A percentile compares a stretch with the other conserved stretches of the same genome.
These are phyloP conservation scores for Fusarium sp. DNA, from an alignment of 2,329 filamentous ascomycete genomes.

Conservation along the genomic window DNA sequence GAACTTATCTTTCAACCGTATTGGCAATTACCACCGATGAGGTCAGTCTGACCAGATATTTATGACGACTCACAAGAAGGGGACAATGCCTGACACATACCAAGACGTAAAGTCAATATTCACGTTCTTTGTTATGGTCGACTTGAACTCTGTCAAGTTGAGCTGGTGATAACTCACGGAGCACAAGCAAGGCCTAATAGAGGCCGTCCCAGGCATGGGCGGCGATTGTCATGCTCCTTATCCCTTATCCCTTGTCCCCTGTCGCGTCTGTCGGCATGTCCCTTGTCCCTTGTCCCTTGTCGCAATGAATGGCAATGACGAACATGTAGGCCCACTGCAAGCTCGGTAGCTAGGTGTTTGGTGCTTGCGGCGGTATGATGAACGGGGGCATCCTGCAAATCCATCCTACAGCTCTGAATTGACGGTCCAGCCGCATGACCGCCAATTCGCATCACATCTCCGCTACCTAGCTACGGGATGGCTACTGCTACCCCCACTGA, in stretches of 20 bases:
- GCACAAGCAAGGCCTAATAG: not conserved
- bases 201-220: slow-evolving; percentile 16
- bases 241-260: slow-evolving; percentile 16
- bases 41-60: not conserved
- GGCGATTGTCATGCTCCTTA: slow-evolving; percentile 21
- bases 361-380: slow-evolving; percentile 38
- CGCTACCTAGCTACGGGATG: slow-evolving; percentile 12
- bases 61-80: not conserved
- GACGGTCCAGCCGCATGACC: slow-evolving; percentile 35
- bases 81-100: not conserved
- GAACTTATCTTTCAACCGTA: not conserved
- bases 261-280: not conserved
- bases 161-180: slow-evolving; percentile 1
- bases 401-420: slow-evolving; percentile 32
- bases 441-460: slow-evolving; percentile 27
- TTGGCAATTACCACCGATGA: not conserved
- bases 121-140: not conserved
- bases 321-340: slow-evolving; percentile 43
- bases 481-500: slow-evolving; percentile 18
- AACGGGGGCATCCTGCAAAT: slow-evolving; percentile 38
- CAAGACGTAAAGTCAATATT: too few relatives aligned
- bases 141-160: not conserved
- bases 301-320: slow-evolving; percentile 41
- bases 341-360: slow-evolving; percentile 46
- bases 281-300: not conserved